phyloP scores from a whole-genome alignment of 805 yeast genomes.

The Teunomyces barrocoloradensis region DNA sequence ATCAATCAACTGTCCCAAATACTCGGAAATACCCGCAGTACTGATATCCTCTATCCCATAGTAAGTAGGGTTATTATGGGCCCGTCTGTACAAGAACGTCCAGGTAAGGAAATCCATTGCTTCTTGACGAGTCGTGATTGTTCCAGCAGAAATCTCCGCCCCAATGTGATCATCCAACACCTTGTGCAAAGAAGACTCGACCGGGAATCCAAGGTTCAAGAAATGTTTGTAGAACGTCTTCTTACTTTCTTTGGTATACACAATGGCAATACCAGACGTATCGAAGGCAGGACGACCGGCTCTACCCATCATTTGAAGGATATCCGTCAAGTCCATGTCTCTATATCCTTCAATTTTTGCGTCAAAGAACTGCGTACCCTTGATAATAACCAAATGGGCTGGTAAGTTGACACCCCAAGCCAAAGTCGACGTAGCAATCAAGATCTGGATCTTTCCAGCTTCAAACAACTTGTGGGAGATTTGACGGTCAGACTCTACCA shows the following conservation, averaged over 20 bases:
- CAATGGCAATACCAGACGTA: slow-evolving; percentile 74
- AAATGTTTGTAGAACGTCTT: slow-evolving; percentile 76
- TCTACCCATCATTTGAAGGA: slow-evolving; percentile 73
- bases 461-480: slow-evolving; percentile 71
- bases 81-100: slow-evolving; percentile 72
- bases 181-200: slow-evolving; percentile 74
- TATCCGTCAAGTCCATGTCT: slow-evolving; percentile 82
- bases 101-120: slow-evolving; percentile 75
- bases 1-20: slow-evolving; percentile 66
- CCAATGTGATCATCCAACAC: slow-evolving; percentile 78
- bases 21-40: slow-evolving; percentile 54
- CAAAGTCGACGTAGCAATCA: slow-evolving; percentile 77
- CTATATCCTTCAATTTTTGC: slow-evolving; percentile 64
- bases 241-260: slow-evolving; percentile 71
- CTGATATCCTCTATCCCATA: slow-evolving; percentile 67
- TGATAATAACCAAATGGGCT: slow-evolving; percentile 73
- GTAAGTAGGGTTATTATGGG: slow-evolving; percentile 74
- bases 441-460: slow-evolving; percentile 64
- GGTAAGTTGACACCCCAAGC: slow-evolving; percentile 89
- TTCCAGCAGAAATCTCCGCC: slow-evolving; percentile 73
- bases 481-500: slow-evolving; percentile 69
- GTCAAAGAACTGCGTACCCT: slow-evolving; percentile 70
- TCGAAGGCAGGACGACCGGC: slow-evolving; percentile 84
- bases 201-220: slow-evolving; percentile 77
- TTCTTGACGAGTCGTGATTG: slow-evolving; percentile 60